These are phyloP conservation scores for Coemansia sp. DNA, from an alignment of 192 early-diverging fungal genomes.

Conservation along the genomic window DNA sequence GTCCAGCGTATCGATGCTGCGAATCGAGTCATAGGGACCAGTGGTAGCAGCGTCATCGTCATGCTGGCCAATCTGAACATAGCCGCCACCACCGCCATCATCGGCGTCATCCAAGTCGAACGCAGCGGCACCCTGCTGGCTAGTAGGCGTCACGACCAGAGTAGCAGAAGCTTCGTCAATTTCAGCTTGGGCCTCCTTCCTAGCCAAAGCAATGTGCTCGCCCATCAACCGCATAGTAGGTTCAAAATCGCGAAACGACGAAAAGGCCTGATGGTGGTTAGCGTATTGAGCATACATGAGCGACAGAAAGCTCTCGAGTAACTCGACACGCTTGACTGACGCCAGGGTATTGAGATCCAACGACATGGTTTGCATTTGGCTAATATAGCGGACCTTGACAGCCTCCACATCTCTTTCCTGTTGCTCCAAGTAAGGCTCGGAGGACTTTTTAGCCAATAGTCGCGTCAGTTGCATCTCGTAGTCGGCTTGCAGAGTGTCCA, in stretches of 20 bases:
- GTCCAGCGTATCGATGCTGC: slow-evolving; percentile 14
- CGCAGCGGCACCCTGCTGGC: neutral
- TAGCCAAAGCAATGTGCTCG: slow-evolving; percentile 18
- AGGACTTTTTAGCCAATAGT: slow-evolving; percentile 24
- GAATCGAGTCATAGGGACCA: slow-evolving; percentile 1
- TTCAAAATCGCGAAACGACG: slow-evolving; percentile 73
- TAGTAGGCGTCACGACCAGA: slow-evolving; percentile 15
- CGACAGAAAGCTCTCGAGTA: slow-evolving; percentile 51
- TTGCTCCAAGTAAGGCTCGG: slow-evolving; percentile 31
- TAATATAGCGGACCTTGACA: slow-evolving; percentile 58
- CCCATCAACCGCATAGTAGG: slow-evolving; percentile 72
- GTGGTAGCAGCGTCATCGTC: slow-evolving; percentile 14
- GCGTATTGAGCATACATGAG: slow-evolving; percentile 81
- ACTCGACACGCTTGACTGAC: slow-evolving; percentile 70
- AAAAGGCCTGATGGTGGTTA: slow-evolving; percentile 79
- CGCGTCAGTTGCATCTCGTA: slow-evolving; percentile 37
- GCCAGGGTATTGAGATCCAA: slow-evolving; percentile 69
- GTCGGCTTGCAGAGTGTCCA: slow-evolving; percentile 29
- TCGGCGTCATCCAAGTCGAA: neutral
- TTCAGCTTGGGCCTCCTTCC: slow-evolving; percentile 7
- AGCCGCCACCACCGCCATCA: slow-evolving; percentile 4
- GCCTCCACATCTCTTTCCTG: slow-evolving; percentile 54
- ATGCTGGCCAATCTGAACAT: slow-evolving; percentile 43
- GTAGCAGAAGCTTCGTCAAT: slow-evolving; percentile 12
- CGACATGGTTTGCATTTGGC: slow-evolving; percentile 59